phyloP scores from a whole-genome alignment of 192 early-diverging fungal genomes.

The Chytriomyces confervae region DNA sequence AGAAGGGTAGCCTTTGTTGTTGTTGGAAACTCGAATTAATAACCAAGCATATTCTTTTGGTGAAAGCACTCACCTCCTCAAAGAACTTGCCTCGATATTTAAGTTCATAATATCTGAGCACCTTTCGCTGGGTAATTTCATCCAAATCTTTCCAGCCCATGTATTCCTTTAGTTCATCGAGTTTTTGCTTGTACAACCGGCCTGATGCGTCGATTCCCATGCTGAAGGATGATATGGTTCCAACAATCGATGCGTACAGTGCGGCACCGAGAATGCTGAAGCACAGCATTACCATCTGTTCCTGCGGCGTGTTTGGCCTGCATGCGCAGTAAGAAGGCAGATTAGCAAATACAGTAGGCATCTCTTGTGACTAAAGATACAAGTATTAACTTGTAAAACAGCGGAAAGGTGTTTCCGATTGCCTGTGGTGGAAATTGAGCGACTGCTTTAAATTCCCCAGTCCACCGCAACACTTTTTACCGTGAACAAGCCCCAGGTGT shows the following conservation, averaged over 20 bases:
- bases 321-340: background rate
- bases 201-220: conserved; percentile 57
- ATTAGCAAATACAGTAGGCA: background rate
- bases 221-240: conserved; percentile 55
- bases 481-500: conserved; percentile 43
- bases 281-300: conserved; percentile 44
- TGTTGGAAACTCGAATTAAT: background rate
- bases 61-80: conserved; percentile 41
- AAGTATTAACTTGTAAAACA: conserved; percentile 35
- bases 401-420: conserved; percentile 46
- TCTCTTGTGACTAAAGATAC: conserved; percentile 21
- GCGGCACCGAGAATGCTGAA: conserved; percentile 42
- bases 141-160: conserved; percentile 47
- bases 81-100: conserved; percentile 60
- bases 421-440: background rate
- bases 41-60: background rate
- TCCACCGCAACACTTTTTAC: conserved; percentile 9
- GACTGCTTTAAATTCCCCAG: conserved; percentile 7
- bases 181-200: conserved; percentile 39
- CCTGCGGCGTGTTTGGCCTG: conserved; percentile 37
- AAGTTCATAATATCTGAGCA: conserved; percentile 48
- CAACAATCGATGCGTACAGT: conserved; percentile 51
- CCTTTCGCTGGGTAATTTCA: conserved; percentile 19
- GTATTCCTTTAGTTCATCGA: conserved; percentile 60
- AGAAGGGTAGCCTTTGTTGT: conserved; percentile 31